These are phyloP conservation scores for Citrullus mucosospermus DNA, from an alignment of 306 rosid genomes.

Conservation along the genomic window DNA sequence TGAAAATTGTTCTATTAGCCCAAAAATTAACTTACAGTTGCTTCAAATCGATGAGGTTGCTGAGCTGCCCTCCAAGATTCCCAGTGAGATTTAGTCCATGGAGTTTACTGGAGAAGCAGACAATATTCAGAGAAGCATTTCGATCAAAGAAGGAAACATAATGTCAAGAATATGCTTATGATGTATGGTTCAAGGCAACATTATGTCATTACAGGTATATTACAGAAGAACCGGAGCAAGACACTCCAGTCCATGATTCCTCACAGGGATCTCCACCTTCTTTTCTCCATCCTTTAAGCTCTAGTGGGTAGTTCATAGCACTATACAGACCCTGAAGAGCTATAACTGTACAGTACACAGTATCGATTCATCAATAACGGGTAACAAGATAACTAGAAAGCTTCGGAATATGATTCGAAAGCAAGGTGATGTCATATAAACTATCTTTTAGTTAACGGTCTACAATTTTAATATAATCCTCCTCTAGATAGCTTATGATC, in stretches of 20 bases:
- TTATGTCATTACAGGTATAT: conserved; percentile 49
- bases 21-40: conserved; percentile 40
- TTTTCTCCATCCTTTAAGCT: conserved; percentile 53
- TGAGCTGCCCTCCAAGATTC: conserved; percentile 44
- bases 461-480: background rate
- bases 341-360: conserved; percentile 27
- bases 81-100: conserved; percentile 72
- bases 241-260: conserved; percentile 81
- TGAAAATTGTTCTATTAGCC: background rate
- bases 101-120: conserved; percentile 40
- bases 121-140: conserved; percentile 4
- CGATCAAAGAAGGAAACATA: background rate
- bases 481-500: background rate
- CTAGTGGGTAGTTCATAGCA: conserved; percentile 39
- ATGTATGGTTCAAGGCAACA: background rate
- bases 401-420: background rate
- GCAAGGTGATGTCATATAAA: background rate
- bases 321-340: conserved; percentile 57
- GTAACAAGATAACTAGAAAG: background rate
- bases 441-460: background rate
- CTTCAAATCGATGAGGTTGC: conserved; percentile 51
- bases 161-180: background rate
- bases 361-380: background rate
- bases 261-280: conserved; percentile 68
- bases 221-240: conserved; percentile 65